These are phyloP conservation scores for Saturnispora sanitii DNA, from an alignment of 805 yeast genomes.

Conservation along the genomic window DNA sequence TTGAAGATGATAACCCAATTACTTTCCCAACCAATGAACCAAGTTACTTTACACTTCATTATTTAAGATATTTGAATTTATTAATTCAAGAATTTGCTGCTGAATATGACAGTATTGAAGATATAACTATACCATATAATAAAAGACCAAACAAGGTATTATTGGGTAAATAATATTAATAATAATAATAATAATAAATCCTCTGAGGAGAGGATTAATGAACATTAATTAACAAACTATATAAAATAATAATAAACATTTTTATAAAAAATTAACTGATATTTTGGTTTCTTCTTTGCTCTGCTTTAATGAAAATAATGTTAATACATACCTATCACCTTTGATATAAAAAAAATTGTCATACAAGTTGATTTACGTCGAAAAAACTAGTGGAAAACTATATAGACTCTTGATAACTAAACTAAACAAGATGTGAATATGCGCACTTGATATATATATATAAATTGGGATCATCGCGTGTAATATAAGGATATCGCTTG, in stretches of 20 bases:
- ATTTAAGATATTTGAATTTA: conserved; percentile 19
- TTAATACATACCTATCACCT: conserved; percentile 7
- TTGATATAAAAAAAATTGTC: conserved; percentile 1
- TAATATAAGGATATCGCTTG: neutral
- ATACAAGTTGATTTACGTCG: conserved; percentile 8
- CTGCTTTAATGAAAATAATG: neutral
- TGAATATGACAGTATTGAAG: conserved; percentile 15
- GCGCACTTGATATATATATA: neutral
- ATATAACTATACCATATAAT: neutral
- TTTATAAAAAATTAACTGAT: neutral
- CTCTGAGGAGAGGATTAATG: neutral
- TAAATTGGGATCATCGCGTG: neutral
- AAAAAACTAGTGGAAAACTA: neutral
- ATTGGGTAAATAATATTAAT: neutral
- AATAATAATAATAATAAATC: neutral
- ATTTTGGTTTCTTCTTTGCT: neutral
- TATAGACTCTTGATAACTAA: conserved; percentile 3
- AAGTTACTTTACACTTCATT: conserved; percentile 37
- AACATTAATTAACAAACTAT: neutral
- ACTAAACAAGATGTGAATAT: neutral
- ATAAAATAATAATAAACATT: neutral
- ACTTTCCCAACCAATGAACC: conserved; percentile 63
- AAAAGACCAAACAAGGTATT: neutral
- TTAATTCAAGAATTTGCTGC: conserved; percentile 21
- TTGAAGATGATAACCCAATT: conserved; percentile 57